Evolutionary conservation across 1,284 basidiomycete species (phyloP), one percentile per base, ranked within the genome.

Genomic region (Boletellus deceptivus): DNA sequence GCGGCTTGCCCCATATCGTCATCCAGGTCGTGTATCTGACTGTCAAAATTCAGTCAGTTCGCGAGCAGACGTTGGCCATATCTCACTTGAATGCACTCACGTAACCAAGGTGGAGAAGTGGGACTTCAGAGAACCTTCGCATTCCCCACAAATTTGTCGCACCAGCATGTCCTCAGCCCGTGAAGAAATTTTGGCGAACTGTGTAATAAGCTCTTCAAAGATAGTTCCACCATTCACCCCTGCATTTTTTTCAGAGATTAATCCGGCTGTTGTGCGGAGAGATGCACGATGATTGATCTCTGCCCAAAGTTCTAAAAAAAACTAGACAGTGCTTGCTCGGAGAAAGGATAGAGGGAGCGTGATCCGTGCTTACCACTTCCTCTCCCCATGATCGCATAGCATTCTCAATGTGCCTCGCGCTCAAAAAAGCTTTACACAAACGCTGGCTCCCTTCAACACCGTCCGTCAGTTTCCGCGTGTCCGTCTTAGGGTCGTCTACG

Each of bases 101-200:
- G 63, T 70, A 38, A 66, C 65, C 45, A 70, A 68, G 61, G 77
- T 69, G 10, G 72, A 70, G 46, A 91, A 77, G 69, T 96, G 91
- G 2, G 77, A 68, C 62, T 85, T 90, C 29, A 95, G 72, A 34
- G 81, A 79, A 14, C 70, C 69, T 68, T 94, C 87, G 33, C 94
- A 83, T 64, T 96, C 93, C 2, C 79, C 78, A 46, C 81, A 86
- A 17, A 93, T 76, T 61, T 91, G 89, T 52, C 86, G 83, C 14
- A 92, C 80, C 29, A 93, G 79, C 79, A 96, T 88, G 49, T 90
- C 88, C 63, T 95, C 91, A 1, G 90, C 83, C n/a, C 92, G 79
- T 10, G 68, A 70, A 2, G 75, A 75, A n/a, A 93, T 69, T 16
- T 73, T 73, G 14, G 71, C 70, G 59, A 90, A 96, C 54, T 78